Evolutionary conservation across 441 rosid genomes (phyloP), one percentile per base, ranked within the genome.

Genomic region (Raphanus hybrid): DNA sequence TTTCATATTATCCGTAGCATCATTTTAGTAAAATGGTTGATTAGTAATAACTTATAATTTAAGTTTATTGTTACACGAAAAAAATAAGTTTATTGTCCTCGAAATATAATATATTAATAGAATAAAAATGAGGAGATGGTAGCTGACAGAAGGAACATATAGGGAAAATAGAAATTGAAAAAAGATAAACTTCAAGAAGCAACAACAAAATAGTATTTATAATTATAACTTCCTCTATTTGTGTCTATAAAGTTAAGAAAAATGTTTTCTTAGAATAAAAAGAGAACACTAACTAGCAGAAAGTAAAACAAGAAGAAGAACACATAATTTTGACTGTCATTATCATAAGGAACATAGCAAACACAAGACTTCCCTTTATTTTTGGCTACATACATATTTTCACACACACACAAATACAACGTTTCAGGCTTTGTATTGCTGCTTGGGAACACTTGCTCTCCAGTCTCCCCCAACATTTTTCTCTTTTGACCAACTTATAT

Each of bases 361-460:
- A 58, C 81, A 50, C 60, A 78, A 74, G 75, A 69, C 67, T 55
- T 73, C 37, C 54, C 61, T 78, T 74, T 73, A 32, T 65, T 70
- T 87, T 88, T 85, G 83, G 83, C 86, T 84, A 52, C 14, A 78
- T 78, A 18, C 81, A 67, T 62, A 32, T 55, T 64, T 69, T 68
- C 67, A 57, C 72, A 61, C 68, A 74, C 88, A 87, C 74, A 84
- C 12, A 87, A 81, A 82, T 45, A 62, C 61, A 63, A 83, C 87
- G 87, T 84, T 89, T 80, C 98, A 86, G 92, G 84, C 90, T 80
- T 86, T 87, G 97, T 87, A 85, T 83, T 61, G 87, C 82, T 85
- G 86, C 84, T 85, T 82, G 93, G 97, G 86, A 87, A 90, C 98
- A 88, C 69, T 61, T 68, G 72, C 59, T 75, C 52, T 64, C 50